Evolutionary conservation across 2,329 filamentous ascomycete species (phyloP), one percentile per base, ranked within the genome.

Genomic region (Epichloe uncinata): DNA sequence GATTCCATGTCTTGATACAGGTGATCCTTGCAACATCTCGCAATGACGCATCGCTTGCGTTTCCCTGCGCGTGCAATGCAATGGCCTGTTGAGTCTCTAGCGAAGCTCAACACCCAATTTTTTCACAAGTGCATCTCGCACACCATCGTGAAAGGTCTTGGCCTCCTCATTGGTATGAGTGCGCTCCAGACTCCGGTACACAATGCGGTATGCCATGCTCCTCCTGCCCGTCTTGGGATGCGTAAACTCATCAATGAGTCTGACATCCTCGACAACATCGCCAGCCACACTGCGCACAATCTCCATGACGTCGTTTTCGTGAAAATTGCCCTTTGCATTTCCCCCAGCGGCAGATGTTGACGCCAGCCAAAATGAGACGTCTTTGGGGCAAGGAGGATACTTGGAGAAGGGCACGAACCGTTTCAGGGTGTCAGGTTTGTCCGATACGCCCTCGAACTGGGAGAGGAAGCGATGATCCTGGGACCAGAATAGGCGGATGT

Each of bases 251-350:
- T 97, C 93, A 48, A 87, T 80, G 30, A 94, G 73, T 53, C 73
- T 74, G 47, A 97, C 91, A 64, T 95, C 88, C 69, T 98, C 93
- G 36, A 93, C 88, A 20, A 82, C 68, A 64, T 95, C 86, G 47
- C 89, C 90, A 9, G 81, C 87, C 44, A 91, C 75, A 57, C 82
- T 82, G 56, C 93, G 82, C 16, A 96, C 86, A 50, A 96, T 78
- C 68, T 97, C 93, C 91, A 97, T 97, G 47, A 97, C 74, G 66
- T 98, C 93, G 68, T 97, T 97, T 65, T 94, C 90, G 65, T 97
- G 91, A 63, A 95, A 88, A 58, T 62, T 51, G 57, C 65, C 58
- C 66, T 72, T 51, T 60, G 66, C 60, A 48, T 69, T 73, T 30
- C 74, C 75, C 70, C 70, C 74, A 3, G 68, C 74, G 20, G 71